Conservation (phyloP, 495 filamentous ascomycete species). For the Penicillium simplicissimum region DNA sequence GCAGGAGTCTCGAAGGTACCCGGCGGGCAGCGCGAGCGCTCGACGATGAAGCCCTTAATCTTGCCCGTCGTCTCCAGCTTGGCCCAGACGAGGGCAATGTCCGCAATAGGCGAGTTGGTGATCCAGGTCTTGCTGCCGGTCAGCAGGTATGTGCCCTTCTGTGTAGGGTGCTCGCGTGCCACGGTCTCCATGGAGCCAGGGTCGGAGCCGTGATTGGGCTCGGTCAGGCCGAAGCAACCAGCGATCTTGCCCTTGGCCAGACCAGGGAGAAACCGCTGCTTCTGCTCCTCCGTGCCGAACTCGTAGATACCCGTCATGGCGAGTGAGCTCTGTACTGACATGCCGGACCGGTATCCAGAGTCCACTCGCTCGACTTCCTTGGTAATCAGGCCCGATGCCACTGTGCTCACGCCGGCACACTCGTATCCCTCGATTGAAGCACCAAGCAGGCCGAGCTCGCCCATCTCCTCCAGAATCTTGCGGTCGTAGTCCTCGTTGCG, state of each 20-base stretch:
- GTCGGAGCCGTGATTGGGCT: slow-evolving; percentile 97
- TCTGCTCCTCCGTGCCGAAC: slow-evolving; percentile 85
- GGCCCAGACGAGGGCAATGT: slow-evolving; percentile 91
- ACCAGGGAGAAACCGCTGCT: slow-evolving; percentile 79
- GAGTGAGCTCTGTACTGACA: slow-evolving; percentile 93
- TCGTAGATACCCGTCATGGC: slow-evolving; percentile 98
- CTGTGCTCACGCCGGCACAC: slow-evolving; percentile 90
- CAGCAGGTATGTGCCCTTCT: slow-evolving; percentile 79
- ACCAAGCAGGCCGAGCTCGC: slow-evolving; percentile 86
- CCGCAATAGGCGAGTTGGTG: slow-evolving; percentile 93
- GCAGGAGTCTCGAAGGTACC: slow-evolving; percentile 89
- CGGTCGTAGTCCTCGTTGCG: slow-evolving; percentile 90
- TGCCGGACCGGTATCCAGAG: slow-evolving; percentile 90
- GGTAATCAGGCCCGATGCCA: slow-evolving; percentile 90
- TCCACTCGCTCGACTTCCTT: slow-evolving; percentile 96
- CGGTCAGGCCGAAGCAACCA: slow-evolving; percentile 92
- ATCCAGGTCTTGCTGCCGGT: slow-evolving; percentile 97
- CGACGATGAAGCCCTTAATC: slow-evolving; percentile 92
- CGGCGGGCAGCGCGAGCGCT: slow-evolving; percentile 75
- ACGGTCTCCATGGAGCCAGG: slow-evolving; percentile 93
- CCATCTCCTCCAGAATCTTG: slow-evolving; percentile 91
- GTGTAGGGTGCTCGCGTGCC: slow-evolving; percentile 82
- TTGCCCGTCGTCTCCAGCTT: slow-evolving; percentile 88
- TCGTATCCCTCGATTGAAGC: slow-evolving; percentile 90
- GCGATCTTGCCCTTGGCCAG: slow-evolving; percentile 86